These are phyloP conservation scores for Heliosperma pusillum DNA, from an alignment of 148 eudicot species.

Conservation along the genomic window DNA sequence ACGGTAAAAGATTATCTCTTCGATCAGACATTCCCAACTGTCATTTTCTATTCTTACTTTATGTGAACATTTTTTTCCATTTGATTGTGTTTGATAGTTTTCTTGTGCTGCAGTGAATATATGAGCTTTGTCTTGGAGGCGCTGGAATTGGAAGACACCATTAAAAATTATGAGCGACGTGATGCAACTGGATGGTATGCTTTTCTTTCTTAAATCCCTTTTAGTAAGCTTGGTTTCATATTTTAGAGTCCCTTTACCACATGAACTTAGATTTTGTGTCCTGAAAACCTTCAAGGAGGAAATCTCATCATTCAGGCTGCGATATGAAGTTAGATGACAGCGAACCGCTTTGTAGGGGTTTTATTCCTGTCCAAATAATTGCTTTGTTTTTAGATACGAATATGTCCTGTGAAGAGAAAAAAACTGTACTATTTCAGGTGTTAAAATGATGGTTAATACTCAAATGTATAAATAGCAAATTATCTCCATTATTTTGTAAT, in stretches of 20 bases:
- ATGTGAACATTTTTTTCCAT: background rate
- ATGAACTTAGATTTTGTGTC: background rate
- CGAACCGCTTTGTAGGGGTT: too few species aligned
- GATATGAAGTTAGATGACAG: background rate
- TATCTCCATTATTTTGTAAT: background rate
- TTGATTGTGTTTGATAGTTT: background rate
- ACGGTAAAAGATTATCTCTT: background rate
- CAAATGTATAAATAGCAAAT: background rate
- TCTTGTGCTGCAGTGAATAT: slow-evolving; percentile 66
- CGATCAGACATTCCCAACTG: background rate
- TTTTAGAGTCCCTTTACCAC: background rate
- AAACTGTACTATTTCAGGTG: background rate
- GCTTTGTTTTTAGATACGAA: background rate
- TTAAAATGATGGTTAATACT: background rate
- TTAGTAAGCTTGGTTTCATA: background rate
- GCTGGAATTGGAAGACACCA: slow-evolving; percentile 84
- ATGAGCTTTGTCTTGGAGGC: slow-evolving; percentile 80
- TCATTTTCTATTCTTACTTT: background rate
- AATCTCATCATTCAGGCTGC: background rate
- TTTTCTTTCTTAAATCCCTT: background rate
- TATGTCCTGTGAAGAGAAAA: background rate
- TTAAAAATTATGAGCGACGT: slow-evolving; percentile 75
- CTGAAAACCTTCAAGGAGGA: background rate
- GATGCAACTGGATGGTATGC: slow-evolving; percentile 78
- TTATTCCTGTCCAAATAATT: background rate